Conservation (phyloP, 495 filamentous ascomycete genomes). For the Penicillium cosmopolitanum region DNA sequence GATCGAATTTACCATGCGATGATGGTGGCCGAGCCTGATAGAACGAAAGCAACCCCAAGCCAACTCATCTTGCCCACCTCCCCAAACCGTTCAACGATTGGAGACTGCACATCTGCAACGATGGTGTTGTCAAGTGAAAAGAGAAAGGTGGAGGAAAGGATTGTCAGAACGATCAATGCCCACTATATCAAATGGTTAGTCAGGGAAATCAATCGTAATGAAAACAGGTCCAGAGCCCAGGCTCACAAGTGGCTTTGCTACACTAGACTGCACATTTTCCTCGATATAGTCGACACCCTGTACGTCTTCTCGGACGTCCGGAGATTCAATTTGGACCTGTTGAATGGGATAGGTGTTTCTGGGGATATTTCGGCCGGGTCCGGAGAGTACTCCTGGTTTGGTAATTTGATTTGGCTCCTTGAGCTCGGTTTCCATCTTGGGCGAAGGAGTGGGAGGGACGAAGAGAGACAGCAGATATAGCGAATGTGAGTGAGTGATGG, state of each 20-base stretch:
- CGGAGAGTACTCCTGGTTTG: neutral
- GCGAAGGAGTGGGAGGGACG: neutral
- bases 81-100: conserved; percentile 53
- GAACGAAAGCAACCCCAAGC: conserved; percentile 57
- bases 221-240: neutral
- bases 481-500: neutral
- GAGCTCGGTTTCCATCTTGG: neutral
- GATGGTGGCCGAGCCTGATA: conserved; percentile 49
- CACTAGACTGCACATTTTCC: conserved; percentile 15
- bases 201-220: neutral
- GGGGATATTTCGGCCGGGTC: neutral
- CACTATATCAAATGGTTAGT: conserved; percentile 12
- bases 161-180: conserved; percentile 44
- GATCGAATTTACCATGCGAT: conserved; percentile 36
- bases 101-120: conserved; percentile 60
- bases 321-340: neutral
- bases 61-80: conserved; percentile 59
- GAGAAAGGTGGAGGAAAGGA: conserved; percentile 54
- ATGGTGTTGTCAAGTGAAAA: conserved; percentile 66
- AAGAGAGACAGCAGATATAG: neutral
- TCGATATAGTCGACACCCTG: conserved; percentile 17
- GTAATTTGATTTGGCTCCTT: neutral
- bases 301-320: neutral
- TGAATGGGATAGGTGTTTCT: neutral
- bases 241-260: conserved; percentile 15